A percentile compares a stretch with the other conserved stretches of the same genome.
Conservation (phyloP, 345 rosid genomes). For the Euphorbia pulcherrima region DNA sequence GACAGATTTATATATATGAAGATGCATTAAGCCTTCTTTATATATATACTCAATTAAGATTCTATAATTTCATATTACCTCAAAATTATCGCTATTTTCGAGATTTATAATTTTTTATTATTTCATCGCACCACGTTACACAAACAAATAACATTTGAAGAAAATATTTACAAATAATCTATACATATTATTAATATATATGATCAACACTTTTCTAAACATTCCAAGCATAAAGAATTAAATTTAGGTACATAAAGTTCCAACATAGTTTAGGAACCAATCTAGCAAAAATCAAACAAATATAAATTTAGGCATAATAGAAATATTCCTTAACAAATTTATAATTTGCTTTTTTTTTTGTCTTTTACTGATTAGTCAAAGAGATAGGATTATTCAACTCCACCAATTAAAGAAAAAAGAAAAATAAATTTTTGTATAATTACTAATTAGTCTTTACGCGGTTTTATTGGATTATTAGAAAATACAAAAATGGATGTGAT, state of each 20-base stretch:
- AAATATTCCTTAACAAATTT: not conserved
- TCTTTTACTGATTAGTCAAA: not conserved
- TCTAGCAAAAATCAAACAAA: not conserved
- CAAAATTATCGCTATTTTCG: no score
- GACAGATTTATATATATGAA: no score
- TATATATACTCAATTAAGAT: no score
- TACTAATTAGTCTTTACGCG: slow-evolving; percentile 34
- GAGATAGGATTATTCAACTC: not conserved
- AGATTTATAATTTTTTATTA: no score
- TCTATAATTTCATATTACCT: no score
- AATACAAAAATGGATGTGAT: slow-evolving; percentile 18
- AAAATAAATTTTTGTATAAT: no score
- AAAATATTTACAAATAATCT: not conserved
- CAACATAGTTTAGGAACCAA: no score
- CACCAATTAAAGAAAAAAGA: not conserved
- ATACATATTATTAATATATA: not conserved
- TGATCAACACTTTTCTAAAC: no score
- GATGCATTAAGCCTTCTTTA: no score
- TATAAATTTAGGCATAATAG: not conserved
- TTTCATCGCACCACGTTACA: no score
- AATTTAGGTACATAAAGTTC: no score
- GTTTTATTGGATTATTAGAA: slow-evolving; percentile 19
- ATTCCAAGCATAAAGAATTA: not conserved
- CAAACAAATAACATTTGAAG: no score
- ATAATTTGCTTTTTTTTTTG: not conserved